Evolutionary conservation across 257 asterid species (phyloP).

Genomic region (Craterostigma plantagineum): DNA sequence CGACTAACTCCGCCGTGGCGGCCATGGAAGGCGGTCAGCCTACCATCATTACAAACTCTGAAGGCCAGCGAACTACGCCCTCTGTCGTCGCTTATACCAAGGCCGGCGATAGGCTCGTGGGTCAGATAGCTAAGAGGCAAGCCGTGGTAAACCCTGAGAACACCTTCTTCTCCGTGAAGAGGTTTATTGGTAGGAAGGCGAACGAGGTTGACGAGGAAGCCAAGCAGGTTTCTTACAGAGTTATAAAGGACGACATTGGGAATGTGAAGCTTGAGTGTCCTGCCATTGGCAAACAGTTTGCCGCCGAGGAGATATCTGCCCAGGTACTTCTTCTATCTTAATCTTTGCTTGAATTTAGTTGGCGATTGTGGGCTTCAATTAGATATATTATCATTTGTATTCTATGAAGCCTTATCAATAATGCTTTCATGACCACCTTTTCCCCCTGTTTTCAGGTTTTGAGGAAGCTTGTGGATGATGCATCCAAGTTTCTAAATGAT

Average conservation of each 20-base stretch:
- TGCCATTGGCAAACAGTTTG: slow-evolving; percentile 53
- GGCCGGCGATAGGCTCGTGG: slow-evolving; percentile 52
- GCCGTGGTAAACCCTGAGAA: slow-evolving; percentile 67
- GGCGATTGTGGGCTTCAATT: no score
- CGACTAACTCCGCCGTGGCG: slow-evolving; percentile 69
- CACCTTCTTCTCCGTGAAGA: slow-evolving; percentile 56
- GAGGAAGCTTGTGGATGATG: slow-evolving; percentile 70
- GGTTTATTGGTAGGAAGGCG: slow-evolving; percentile 72
- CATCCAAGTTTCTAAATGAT: slow-evolving; percentile 46
- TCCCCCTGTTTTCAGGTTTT: slow-evolving; percentile 21
- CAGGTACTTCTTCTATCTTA: slow-evolving; percentile 23
- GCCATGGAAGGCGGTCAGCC: slow-evolving; percentile 85
- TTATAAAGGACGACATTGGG: slow-evolving; percentile 60
- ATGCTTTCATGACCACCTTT: no score
- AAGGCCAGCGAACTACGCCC: slow-evolving; percentile 68
- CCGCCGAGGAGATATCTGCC: slow-evolving; percentile 75
- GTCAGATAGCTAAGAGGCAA: slow-evolving; percentile 66
- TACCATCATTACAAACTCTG: slow-evolving; percentile 50
- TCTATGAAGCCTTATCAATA: no score
- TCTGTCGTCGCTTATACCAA: slow-evolving; percentile 67
- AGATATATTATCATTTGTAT: no score
- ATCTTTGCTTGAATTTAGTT: background rate
- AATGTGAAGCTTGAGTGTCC: slow-evolving; percentile 71
- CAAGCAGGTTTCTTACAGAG: slow-evolving; percentile 54
- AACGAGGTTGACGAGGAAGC: slow-evolving; percentile 62